These are phyloP conservation scores for Kazachstania sp. DNA, from an alignment of 1,139 yeast species.

Conservation along the genomic window DNA sequence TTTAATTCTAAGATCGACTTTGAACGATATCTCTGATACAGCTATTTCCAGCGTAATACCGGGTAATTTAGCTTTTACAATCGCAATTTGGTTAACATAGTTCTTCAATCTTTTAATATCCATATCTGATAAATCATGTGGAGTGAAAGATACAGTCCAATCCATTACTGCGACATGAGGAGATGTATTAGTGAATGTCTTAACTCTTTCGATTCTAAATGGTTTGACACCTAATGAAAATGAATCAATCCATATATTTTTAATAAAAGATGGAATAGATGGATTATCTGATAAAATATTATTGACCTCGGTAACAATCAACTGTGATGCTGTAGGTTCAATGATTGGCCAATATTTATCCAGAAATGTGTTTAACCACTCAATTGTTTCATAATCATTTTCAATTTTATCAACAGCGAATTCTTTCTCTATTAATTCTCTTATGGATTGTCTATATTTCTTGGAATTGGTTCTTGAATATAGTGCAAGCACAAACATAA, in stretches of 20 bases:
- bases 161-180: constrained; percentile 94
- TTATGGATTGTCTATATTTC: constrained; percentile 58
- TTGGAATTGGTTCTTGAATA: constrained; percentile 78
- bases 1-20: constrained; percentile 66
- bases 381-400: constrained; percentile 83
- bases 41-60: constrained; percentile 57
- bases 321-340: constrained; percentile 80
- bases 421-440: constrained; percentile 79
- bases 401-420: constrained; percentile 71
- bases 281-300: constrained; percentile 64
- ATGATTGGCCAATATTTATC: constrained; percentile 83
- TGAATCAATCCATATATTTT: constrained; percentile 72
- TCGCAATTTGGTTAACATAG: constrained; percentile 70
- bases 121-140: constrained; percentile 76
- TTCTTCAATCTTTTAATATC: constrained; percentile 75
- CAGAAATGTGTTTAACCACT: constrained; percentile 81
- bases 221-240: constrained; percentile 93
- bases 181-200: constrained; percentile 75
- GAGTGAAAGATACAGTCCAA: constrained; percentile 83
- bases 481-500: constrained; percentile 50
- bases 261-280: constrained; percentile 74
- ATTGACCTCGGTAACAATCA: constrained; percentile 76
- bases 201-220: constrained; percentile 80
- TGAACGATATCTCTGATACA: constrained; percentile 54
- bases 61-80: constrained; percentile 54